Conservation (phyloP, 495 filamentous ascomycete genomes). For the Parachaetomium inaequale region DNA sequence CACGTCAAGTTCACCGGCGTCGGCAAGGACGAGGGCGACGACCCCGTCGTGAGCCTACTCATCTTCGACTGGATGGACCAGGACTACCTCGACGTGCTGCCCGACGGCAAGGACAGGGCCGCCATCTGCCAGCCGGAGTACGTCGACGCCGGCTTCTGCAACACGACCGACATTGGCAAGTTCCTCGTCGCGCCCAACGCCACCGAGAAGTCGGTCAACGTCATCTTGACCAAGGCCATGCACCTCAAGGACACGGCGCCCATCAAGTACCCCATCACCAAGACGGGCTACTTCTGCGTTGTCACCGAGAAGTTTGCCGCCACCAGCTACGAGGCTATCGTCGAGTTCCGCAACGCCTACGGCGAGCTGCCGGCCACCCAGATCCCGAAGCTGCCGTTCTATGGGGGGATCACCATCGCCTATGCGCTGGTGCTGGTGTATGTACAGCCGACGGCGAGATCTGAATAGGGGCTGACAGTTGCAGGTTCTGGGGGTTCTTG, state of each 20-base stretch:
- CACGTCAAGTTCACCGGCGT: slow-evolving; percentile 71
- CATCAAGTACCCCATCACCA: slow-evolving; percentile 75
- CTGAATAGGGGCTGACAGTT: slow-evolving; percentile 4
- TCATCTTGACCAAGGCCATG: slow-evolving; percentile 74
- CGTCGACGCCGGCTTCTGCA: slow-evolving; percentile 67
- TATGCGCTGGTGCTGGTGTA: slow-evolving; percentile 77
- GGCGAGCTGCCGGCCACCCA: slow-evolving; percentile 93
- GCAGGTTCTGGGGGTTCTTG: slow-evolving; percentile 82
- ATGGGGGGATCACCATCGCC: slow-evolving; percentile 88
- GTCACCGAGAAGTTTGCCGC: slow-evolving; percentile 64
- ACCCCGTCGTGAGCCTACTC: slow-evolving; percentile 77
- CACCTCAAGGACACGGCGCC: slow-evolving; percentile 71
- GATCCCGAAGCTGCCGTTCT: slow-evolving; percentile 96
- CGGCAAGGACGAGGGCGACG: slow-evolving; percentile 51
- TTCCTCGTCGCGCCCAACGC: slow-evolving; percentile 78
- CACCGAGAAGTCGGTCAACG: slow-evolving; percentile 59
- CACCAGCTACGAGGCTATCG: slow-evolving; percentile 68
- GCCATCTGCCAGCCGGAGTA: slow-evolving; percentile 71
- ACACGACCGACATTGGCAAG: slow-evolving; percentile 68
- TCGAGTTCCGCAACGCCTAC: slow-evolving; percentile 92
- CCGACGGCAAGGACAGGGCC: slow-evolving; percentile 49
- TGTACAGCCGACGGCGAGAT: neutral
- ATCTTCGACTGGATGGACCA: slow-evolving; percentile 94
- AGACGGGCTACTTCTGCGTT: slow-evolving; percentile 96
- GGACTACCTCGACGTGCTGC: slow-evolving; percentile 63